Evolutionary conservation across 2,329 filamentous ascomycete species (phyloP).

Genomic region (Fusarium longipes): DNA sequence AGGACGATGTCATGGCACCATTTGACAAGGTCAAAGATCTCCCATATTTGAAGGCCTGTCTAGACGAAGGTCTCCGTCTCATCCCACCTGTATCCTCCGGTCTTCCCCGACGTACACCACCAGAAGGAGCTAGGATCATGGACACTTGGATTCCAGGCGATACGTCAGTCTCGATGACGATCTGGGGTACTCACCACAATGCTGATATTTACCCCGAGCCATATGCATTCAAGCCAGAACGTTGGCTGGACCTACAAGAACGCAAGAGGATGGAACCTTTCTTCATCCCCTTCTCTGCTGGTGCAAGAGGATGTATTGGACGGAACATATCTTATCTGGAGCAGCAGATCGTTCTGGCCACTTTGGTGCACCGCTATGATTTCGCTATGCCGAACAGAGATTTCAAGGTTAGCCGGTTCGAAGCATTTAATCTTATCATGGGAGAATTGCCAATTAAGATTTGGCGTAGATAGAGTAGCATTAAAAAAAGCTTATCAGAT

Average conservation of each 20-base stretch:
- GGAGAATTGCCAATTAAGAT: neutral
- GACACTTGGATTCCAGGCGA: conserved; percentile 51
- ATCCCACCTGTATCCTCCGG: conserved; percentile 45
- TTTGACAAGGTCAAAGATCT: conserved; percentile 63
- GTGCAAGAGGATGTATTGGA: conserved; percentile 56
- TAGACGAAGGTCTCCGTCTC: conserved; percentile 60
- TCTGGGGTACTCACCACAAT: conserved; percentile 54
- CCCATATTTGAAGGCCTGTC: conserved; percentile 62
- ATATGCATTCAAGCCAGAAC: conserved; percentile 54
- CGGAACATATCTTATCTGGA: conserved; percentile 57
- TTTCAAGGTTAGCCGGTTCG: neutral
- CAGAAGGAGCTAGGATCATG: conserved; percentile 46
- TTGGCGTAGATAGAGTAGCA: neutral
- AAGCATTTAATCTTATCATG: conserved; percentile 10
- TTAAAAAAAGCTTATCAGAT: too few relatives aligned
- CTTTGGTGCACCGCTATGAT: conserved; percentile 56
- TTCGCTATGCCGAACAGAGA: conserved; percentile 44
- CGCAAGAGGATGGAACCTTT: conserved; percentile 51
- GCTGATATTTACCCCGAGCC: conserved; percentile 54
- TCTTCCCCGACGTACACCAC: conserved; percentile 45
- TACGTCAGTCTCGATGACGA: conserved; percentile 55
- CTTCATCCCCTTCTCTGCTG: conserved; percentile 56
- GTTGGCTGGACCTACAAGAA: conserved; percentile 52
- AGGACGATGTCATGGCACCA: conserved; percentile 56
- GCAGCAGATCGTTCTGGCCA: conserved; percentile 57